phyloP scores from a whole-genome alignment of 1,284 basidiomycete genomes.

The Fomitopsis betulina region DNA sequence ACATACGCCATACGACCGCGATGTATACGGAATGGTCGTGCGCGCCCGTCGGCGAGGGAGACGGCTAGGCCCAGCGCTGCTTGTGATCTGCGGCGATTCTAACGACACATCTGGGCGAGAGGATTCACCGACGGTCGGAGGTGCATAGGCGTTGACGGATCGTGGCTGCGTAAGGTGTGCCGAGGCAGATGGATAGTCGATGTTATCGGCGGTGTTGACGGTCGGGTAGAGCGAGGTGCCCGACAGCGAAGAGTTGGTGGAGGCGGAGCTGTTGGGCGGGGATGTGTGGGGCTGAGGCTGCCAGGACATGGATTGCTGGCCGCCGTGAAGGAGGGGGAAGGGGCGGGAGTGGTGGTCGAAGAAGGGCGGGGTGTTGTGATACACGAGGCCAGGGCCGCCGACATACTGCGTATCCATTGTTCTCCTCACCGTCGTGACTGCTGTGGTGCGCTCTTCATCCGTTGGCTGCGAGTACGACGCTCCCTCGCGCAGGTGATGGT shows the following conservation, averaged over 20 bases:
- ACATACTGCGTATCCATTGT: conserved; percentile 23
- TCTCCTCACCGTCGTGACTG: conserved; percentile 11
- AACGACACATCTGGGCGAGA: conserved; percentile 26
- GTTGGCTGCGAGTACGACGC: conserved; percentile 1
- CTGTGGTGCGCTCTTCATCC: conserved; percentile 1
- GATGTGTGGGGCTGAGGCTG: conserved; percentile 13
- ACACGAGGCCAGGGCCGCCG: conserved; percentile 21
- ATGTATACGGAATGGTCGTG: conserved; percentile 14
- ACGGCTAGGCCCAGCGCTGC: conserved; percentile 53
- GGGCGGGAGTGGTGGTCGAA: conserved; percentile 12
- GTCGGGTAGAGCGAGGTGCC: conserved; percentile 31
- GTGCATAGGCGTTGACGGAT: conserved; percentile 15
- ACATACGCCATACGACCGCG: conserved; percentile 33
- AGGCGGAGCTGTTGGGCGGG: conserved; percentile 18
- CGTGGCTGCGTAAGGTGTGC: conserved; percentile 26
- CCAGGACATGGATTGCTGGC: conserved; percentile 21
- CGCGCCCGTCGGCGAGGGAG: conserved; percentile 43
- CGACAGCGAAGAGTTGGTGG: conserved; percentile 18
- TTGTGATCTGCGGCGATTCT: conserved; percentile 38
- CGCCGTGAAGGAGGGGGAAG: conserved; percentile 10
- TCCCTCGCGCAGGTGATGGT: conserved; percentile 14
- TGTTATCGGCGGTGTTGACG: conserved; percentile 27
- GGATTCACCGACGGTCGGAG: conserved; percentile 26
- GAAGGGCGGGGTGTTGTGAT: conserved; percentile 19
- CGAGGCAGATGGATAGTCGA: conserved; percentile 32